These are phyloP conservation scores for Phytophthora brassicae DNA, from an alignment of 352 stramenopile species.

Conservation along the genomic window DNA sequence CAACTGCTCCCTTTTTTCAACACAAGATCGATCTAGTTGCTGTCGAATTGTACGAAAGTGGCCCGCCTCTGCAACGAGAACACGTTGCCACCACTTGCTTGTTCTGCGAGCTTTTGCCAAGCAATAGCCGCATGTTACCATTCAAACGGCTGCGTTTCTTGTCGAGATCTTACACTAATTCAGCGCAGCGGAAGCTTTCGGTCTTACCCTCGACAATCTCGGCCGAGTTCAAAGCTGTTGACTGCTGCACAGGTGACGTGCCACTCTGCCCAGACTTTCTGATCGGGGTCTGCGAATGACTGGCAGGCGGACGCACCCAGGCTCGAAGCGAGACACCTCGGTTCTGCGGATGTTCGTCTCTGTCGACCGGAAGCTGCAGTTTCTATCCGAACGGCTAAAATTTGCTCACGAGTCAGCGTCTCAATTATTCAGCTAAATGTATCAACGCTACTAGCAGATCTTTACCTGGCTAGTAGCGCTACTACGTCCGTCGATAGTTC, in stretches of 20 bases:
- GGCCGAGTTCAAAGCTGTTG: too few species aligned
- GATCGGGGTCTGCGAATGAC: conserved; percentile 22
- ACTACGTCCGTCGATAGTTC: conserved; percentile 12
- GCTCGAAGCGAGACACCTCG: conserved; percentile 10
- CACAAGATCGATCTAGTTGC: conserved; percentile 13
- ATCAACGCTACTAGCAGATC: too few species aligned
- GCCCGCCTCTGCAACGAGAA: too few species aligned
- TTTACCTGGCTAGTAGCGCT: too few species aligned
- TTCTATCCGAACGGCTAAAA: neutral
- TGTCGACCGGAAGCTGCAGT: conserved; percentile 13
- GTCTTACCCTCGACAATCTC: too few species aligned
- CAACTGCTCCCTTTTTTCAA: neutral
- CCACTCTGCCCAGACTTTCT: conserved; percentile 26
- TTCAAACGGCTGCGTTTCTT: too few species aligned
- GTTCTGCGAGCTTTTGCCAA: too few species aligned
- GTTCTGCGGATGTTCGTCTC: conserved; percentile 30
- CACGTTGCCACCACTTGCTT: too few species aligned
- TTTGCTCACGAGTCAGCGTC: neutral
- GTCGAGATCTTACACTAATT: too few species aligned
- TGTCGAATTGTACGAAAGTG: conserved; percentile 26
- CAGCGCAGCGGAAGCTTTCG: neutral
- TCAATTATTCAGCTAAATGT: too few species aligned
- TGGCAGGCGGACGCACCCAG: conserved; percentile 23
- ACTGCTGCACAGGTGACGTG: conserved; percentile 11
- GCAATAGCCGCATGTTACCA: too few species aligned